A percentile compares a stretch with the other conserved stretches of the same genome.
Evolutionary conservation across 1,284 basidiomycete species (phyloP).

Genomic region (Malassezia yamatoensis): DNA sequence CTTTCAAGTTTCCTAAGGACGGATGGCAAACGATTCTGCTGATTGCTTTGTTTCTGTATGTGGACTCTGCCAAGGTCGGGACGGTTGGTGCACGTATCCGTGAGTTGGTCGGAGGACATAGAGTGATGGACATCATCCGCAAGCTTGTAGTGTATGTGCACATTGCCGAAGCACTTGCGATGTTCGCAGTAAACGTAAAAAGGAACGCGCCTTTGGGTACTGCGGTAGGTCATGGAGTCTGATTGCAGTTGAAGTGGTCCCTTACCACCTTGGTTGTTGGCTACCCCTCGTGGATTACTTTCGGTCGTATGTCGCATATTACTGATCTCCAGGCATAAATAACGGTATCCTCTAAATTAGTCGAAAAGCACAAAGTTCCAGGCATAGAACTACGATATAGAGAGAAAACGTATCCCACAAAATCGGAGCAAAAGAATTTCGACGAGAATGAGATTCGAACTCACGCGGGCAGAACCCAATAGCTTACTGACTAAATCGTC

Average conservation of each 20-base stretch:
- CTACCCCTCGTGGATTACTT: constrained; percentile 10
- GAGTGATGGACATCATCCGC: constrained; percentile 5
- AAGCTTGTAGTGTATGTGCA: constrained; percentile 4
- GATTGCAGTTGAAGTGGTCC: constrained; percentile 16
- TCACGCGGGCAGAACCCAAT: constrained; percentile 43
- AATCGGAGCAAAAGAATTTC: constrained; percentile 18
- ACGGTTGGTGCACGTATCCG: constrained; percentile 13
- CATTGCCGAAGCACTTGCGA: constrained; percentile 9
- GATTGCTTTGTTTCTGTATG: constrained; percentile 11
- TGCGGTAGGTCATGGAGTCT: constrained; percentile 4
- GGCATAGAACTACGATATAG: too few species aligned
- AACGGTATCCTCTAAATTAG: constrained; percentile 6
- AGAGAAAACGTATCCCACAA: too few species aligned
- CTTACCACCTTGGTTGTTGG: constrained; percentile 14
- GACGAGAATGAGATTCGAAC: constrained; percentile 48
- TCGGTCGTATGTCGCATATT: constrained; percentile 4
- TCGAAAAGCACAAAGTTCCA: neutral
- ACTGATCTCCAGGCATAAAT: constrained; percentile 10
- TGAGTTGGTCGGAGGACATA: constrained; percentile 5
- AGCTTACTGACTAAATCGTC: constrained; percentile 17
- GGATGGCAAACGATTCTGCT: constrained; percentile 13
- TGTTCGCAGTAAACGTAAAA: constrained; percentile 8
- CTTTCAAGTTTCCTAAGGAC: constrained; percentile 15
- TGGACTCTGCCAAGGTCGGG: constrained; percentile 10
- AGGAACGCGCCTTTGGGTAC: constrained; percentile 1